Evolutionary conservation across 164 flowering plant genomes (phyloP), one percentile per base, ranked within the genome.

Genomic region (Stephania yunnanensis): DNA sequence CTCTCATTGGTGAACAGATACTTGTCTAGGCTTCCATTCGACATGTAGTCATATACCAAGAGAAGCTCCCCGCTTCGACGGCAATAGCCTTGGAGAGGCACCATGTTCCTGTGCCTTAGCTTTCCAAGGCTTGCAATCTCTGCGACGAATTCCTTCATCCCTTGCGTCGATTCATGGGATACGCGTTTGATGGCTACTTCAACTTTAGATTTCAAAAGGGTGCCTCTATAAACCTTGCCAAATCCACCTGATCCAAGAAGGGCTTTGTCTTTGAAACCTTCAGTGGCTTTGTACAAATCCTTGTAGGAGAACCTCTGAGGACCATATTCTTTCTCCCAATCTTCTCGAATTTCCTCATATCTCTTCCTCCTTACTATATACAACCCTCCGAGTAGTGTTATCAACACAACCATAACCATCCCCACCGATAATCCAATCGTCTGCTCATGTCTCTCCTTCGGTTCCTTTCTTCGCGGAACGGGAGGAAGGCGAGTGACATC

Each of bases 61-160:
- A 87, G 82, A 7, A 86, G 86, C 25, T 90, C 87, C n/a, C 81
- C 79, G 67, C 82, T 85, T 17, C 78, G 68, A 78, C 85, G 84
- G 77, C 90, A 88, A 90, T 89, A 89, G 0, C 93, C 90, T 64
- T 86, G 91, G 11, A 89, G 81, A 68, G 82, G 83, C 7, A 87
- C 88, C 63, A 90, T 73, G 65, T 88, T 81, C 78, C 83, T 80
- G 64, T 88, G 93, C 72, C 88, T 74, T 4, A 87, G 78, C 66
- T 80, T 76, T 36, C 91, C 93, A 46, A 88, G 72, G 75, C 85
- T 86, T 50, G 78, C 86, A 9, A 89, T 80, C 76, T 89, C 90
- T 1, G 90, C 87, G 2, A 80, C 80, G 45, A 89, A 89, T 75
- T 88, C 87, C 50, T 84, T 83, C 81, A 78, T 76, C 10, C 90